Base-by-base conservation (phyloP, 495 filamentous ascomycete species). In the Trypethelium eluteriae region DNA sequence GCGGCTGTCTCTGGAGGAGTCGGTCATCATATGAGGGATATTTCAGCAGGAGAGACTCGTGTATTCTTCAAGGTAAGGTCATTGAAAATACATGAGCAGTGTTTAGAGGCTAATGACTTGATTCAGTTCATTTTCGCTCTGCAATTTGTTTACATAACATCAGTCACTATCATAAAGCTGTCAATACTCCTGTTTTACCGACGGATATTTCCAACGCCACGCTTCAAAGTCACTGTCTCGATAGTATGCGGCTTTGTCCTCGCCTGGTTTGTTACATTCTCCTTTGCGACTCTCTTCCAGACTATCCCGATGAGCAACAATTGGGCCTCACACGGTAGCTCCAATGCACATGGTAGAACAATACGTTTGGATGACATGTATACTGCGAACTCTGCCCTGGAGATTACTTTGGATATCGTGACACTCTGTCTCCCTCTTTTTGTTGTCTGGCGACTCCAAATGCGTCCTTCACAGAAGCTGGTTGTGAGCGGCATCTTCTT, bases 121-220 rank as follows among this genome's bases (percentile, higher is more conserved):
- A 25, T 1, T 25, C 1, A 25, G 25, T 25, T 25, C 1, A 25
- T 25, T 1, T 25, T 25, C 25, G 25, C 25, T 25, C 25, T 25
- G n/a, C 49, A 53, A 18, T n/a, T 53, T 5, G 11, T n/a, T 14
- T 53, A 53, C 18, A 53, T 53, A 11, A 53, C 18, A 14, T 53
- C 11, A 9, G 49, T 53, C 5, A 14, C 49, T 5, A 1, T 65
- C 16, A 65, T 53, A 1, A 65, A 65, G 34, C 12, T 65, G 16
- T 50, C 64, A 3, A 36, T 65, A 11, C 10, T 65, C 7, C 64
- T 65, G 12, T 50, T 65, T 2, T 65, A 65, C 34, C 47, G 35
- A 11, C n/a, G 12, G 14, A 65, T 65, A n/a, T 65, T 65, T 46
- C 12, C 36, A 11, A 35, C 41, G 4, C 36, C 35, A n/a, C 11